Evolutionary conservation across 768 basidiomycete species (phyloP), one percentile per base, ranked within the genome.

Genomic region (Phanerochaete sordida): DNA sequence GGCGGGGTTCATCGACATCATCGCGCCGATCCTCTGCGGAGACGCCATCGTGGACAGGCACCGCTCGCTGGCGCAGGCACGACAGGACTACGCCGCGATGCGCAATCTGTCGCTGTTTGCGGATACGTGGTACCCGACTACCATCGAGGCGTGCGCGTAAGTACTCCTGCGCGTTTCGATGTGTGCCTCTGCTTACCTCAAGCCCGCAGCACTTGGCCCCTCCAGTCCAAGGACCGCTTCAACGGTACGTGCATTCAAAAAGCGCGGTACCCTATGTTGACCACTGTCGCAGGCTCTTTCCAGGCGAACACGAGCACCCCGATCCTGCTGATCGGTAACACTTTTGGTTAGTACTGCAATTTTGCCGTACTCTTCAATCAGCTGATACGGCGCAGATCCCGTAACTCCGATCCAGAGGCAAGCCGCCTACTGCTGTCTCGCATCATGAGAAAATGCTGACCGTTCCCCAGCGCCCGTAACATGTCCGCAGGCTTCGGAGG

Each of bases 281-380:
- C 30, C 50, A 33, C 27, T 16, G 4, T 2, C 5, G 15, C 31
- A 63, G 62, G 58, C 21, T 44, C 64, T 13, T 61, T 56, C 60
- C 28, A 26, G 16, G 43, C 54, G 6, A 65, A 69, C 52, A 72
- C 70, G 0, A 67, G 66, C 58, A 64, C 61, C 51, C 69, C 69
- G 9, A 37, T 72, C n/a, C 57, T 72, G 3, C 46, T 72, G 24
- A 61, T 70, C 15, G 65, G 69, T 3, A 70, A 68, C 37, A 68
- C 64, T 11, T 63, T 64, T 33, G 56, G 56, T 57, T 30, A n/a
- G 54, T 27, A 35, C 6, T 7, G 33, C 13, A 5, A 5, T 24
- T 26, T 11, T 24, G 5, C 27, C 13, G 23, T 26, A 3, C 7
- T 5, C 27, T 6, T n/a, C 7, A 24, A 24, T 26, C 9, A n/a